phyloP scores from a whole-genome alignment of 2,329 filamentous ascomycete species.

The Microthyrium microscopicum region DNA sequence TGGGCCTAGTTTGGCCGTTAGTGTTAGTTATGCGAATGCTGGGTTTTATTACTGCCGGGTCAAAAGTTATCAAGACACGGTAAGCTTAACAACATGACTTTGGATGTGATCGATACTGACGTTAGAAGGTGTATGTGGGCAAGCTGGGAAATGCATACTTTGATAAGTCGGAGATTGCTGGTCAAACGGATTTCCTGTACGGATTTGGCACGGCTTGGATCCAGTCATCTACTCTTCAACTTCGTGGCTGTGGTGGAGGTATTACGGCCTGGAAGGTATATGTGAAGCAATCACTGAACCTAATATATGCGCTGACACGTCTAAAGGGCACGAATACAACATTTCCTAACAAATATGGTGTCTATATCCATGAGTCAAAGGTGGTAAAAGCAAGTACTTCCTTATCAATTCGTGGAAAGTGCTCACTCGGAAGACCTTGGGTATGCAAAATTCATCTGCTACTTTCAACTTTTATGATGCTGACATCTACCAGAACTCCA shows the following conservation, averaged over 20 bases:
- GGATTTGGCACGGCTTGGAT: conserved; percentile 51
- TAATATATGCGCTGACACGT: neutral
- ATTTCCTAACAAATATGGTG: conserved; percentile 48
- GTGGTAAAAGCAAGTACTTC: conserved; percentile 38
- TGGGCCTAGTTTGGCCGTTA: conserved; percentile 43
- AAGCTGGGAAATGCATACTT: conserved; percentile 52
- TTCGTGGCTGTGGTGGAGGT: conserved; percentile 47
- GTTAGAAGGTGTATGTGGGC: conserved; percentile 40
- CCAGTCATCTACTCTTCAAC: conserved; percentile 33
- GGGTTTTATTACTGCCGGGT: conserved; percentile 52
- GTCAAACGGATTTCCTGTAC: conserved; percentile 53
- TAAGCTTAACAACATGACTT: conserved; percentile 13
- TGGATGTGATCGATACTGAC: neutral
- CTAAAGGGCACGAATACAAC: conserved; percentile 40
- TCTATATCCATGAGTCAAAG: conserved; percentile 42
- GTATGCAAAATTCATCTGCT: neutral
- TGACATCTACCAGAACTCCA: conserved; percentile 26
- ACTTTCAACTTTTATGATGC: neutral
- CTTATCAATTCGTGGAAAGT: conserved; percentile 27
- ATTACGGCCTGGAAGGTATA: conserved; percentile 50
- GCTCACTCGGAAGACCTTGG: conserved; percentile 45
- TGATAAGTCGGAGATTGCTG: conserved; percentile 41
- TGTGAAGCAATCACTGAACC: neutral
- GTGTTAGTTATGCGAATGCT: conserved; percentile 45
- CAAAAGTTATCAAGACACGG: conserved; percentile 53